Percentiles rank a stretch among this genome's conserved stretches.
phyloP scores from a whole-genome alignment of 2,329 filamentous ascomycete species.

The Botrytis medusae region DNA sequence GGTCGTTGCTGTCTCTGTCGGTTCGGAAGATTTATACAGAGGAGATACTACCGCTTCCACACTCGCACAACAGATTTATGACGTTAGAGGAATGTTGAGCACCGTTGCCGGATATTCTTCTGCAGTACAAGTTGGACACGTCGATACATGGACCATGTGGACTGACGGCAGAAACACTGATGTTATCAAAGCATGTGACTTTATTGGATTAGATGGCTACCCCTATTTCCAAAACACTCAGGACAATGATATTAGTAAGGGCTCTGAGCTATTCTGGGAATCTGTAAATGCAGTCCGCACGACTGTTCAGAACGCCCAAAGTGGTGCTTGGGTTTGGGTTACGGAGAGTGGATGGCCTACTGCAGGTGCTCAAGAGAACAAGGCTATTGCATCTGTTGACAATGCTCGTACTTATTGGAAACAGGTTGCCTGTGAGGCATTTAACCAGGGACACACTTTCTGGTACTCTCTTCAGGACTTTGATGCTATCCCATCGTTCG shows the following conservation, averaged over 20 bases:
- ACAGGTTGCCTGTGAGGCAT: slow-evolving; percentile 58
- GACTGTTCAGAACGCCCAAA: slow-evolving; percentile 45
- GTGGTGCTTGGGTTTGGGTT: slow-evolving; percentile 58
- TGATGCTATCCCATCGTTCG: slow-evolving; percentile 42
- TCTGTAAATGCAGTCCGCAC: slow-evolving; percentile 38
- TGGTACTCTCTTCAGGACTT: slow-evolving; percentile 64
- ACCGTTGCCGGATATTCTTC: slow-evolving; percentile 49
- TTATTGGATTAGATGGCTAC: slow-evolving; percentile 64
- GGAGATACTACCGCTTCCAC: slow-evolving; percentile 40
- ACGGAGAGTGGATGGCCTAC: slow-evolving; percentile 68
- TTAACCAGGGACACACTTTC: slow-evolving; percentile 56
- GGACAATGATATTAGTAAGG: slow-evolving; percentile 56
- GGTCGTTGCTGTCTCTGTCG: slow-evolving; percentile 61
- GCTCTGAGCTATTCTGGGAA: slow-evolving; percentile 53
- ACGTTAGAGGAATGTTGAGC: slow-evolving; percentile 53
- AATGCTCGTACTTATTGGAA: slow-evolving; percentile 67
- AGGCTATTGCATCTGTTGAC: slow-evolving; percentile 53
- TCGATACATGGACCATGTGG: slow-evolving; percentile 68
- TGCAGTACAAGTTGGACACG: slow-evolving; percentile 59
- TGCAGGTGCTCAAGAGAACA: slow-evolving; percentile 52
- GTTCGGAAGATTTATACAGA: slow-evolving; percentile 68
- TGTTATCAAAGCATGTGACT: slow-evolving; percentile 64
- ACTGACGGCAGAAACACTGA: slow-evolving; percentile 57
- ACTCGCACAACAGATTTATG: slow-evolving; percentile 44
- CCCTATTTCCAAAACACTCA: slow-evolving; percentile 63